These are phyloP conservation scores for Alloteropsis semialata DNA, from an alignment of 176 grass and related monocot species.

Conservation along the genomic window DNA sequence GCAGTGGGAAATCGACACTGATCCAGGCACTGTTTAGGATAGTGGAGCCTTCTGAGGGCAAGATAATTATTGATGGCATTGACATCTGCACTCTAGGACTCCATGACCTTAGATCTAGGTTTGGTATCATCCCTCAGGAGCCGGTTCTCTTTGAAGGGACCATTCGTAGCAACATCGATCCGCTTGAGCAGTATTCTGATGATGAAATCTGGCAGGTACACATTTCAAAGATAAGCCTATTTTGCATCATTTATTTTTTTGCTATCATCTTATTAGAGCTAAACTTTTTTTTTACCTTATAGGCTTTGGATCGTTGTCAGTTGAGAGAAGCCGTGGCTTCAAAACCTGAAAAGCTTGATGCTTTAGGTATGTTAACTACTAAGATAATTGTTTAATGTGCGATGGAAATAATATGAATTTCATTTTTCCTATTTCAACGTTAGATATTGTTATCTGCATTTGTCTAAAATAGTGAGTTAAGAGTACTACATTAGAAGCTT, in stretches of 20 bases:
- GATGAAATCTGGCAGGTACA: conserved; percentile 96
- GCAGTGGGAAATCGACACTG: conserved; percentile 94
- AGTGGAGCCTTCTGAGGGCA: conserved; percentile 83
- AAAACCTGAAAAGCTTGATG: conserved; percentile 89
- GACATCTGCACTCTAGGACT: conserved; percentile 93
- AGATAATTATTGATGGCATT: conserved; percentile 70
- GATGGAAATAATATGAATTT: not conserved
- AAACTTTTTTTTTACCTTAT: conserved; percentile 9
- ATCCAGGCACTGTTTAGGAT: conserved; percentile 97
- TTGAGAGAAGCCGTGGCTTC: conserved; percentile 83
- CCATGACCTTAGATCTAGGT: conserved; percentile 94
- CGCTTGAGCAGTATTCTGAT: conserved; percentile 80
- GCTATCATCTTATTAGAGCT: conserved; percentile 6
- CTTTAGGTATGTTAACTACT: conserved; percentile 61
- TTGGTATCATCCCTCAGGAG: conserved; percentile 95
- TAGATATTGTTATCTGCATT: conserved; percentile 1
- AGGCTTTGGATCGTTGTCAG: conserved; percentile 95
- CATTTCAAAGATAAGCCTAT: not conserved
- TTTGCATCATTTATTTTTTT: not conserved
- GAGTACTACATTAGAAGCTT: not conserved
- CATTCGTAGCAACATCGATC: conserved; percentile 83
- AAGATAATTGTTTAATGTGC: not conserved
- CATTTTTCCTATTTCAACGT: not conserved
- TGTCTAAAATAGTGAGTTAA: not conserved
- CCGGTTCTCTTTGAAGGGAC: conserved; percentile 96